These are phyloP conservation scores for Tulasnella sp. DNA, from an alignment of 768 basidiomycete genomes.

Conservation along the genomic window DNA sequence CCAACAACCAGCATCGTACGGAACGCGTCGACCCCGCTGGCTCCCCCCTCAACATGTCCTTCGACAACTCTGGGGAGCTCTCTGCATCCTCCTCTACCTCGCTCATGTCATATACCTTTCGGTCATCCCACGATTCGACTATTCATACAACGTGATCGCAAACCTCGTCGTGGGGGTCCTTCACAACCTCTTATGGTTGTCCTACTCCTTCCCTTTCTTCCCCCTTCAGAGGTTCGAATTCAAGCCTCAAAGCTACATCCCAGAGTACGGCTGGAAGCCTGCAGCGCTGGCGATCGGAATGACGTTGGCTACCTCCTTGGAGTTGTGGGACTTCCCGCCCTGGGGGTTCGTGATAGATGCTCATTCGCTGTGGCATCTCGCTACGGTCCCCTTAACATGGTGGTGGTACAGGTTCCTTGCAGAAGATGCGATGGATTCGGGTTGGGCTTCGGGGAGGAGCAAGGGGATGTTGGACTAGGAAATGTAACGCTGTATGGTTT, in stretches of 20 bases:
- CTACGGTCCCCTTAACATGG: constrained; percentile 63
- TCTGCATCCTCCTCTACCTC: constrained; percentile 46
- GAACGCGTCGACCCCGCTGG: constrained; percentile 15
- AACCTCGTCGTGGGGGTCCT: constrained; percentile 62
- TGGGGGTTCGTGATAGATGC: constrained; percentile 69
- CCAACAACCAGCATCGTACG: constrained; percentile 17
- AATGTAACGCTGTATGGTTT: neutral
- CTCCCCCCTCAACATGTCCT: constrained; percentile 22
- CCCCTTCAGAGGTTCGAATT: constrained; percentile 43
- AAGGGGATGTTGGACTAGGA: neutral
- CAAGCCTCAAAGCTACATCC: constrained; percentile 39
- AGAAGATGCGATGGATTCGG: constrained; percentile 55
- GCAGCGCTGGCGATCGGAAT: constrained; percentile 56
- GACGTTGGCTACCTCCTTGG: constrained; percentile 62
- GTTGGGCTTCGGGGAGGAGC: constrained; percentile 36
- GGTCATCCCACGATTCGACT: constrained; percentile 72
- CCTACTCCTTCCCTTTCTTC: constrained; percentile 50
- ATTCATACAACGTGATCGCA: constrained; percentile 85
- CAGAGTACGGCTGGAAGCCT: constrained; percentile 31
- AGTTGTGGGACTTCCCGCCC: constrained; percentile 87
- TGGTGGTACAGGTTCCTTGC: constrained; percentile 83
- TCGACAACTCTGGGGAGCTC: constrained; percentile 33
- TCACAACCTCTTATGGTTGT: constrained; percentile 75
- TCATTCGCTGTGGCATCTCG: constrained; percentile 86
- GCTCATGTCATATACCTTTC: constrained; percentile 71